A percentile compares a stretch with the other conserved stretches of the same genome.
phyloP scores from a whole-genome alignment of 495 filamentous ascomycete species.

The Hypoxylon fuscum region DNA sequence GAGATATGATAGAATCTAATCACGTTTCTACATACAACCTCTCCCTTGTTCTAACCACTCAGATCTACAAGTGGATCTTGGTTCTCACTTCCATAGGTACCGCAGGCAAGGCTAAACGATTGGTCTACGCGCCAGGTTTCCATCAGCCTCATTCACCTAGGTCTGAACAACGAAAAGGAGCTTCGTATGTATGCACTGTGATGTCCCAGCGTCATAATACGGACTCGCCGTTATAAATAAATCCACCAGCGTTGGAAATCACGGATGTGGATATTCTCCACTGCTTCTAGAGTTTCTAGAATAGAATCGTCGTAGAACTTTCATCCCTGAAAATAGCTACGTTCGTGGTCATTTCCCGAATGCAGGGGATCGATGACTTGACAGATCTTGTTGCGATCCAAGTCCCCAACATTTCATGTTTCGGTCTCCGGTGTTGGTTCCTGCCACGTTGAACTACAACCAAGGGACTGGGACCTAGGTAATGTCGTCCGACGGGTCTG shows the following conservation, averaged over 20 bases:
- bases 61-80: constrained; percentile 5
- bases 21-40: background rate
- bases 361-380: constrained; percentile 16
- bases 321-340: constrained; percentile 28
- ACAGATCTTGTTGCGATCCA: constrained; percentile 24
- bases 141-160: constrained; percentile 1
- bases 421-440: constrained; percentile 4
- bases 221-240: constrained; percentile 27
- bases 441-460: background rate
- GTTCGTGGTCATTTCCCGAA: constrained; percentile 17
- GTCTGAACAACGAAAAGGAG: background rate
- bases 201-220: constrained; percentile 16
- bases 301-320: constrained; percentile 16
- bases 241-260: constrained; percentile 21
- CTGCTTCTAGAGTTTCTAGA: constrained; percentile 41
- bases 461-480: background rate
- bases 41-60: background rate
- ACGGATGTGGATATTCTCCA: constrained; percentile 16
- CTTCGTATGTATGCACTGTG: background rate
- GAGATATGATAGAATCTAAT: constrained; percentile 3
- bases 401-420: constrained; percentile 13
- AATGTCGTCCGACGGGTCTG: too few relatives aligned
- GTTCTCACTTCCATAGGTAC: background rate
- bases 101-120: background rate
- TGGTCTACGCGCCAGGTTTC: background rate